Evolutionary conservation across 164 flowering plant genomes (phyloP).

Genomic region (Umbellularia californica): DNA sequence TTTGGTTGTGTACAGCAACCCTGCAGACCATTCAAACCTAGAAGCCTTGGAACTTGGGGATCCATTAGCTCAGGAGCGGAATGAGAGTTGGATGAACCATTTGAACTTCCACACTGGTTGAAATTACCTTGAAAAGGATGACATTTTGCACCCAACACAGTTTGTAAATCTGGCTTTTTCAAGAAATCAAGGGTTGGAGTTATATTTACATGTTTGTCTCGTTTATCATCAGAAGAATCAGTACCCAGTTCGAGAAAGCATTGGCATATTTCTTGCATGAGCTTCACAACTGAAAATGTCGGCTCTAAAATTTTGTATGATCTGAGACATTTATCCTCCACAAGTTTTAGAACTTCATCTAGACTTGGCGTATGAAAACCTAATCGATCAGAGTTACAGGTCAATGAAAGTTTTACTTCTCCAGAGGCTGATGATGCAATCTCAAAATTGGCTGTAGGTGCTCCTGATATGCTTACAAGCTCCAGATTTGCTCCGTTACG

Average conservation of each 20-base stretch:
- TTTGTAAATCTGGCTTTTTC: slow-evolving; percentile 12
- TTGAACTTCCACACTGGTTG: slow-evolving; percentile 1
- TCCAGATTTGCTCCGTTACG: slow-evolving; percentile 12
- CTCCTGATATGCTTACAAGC: slow-evolving; percentile 17
- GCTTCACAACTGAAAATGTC: slow-evolving; percentile 29
- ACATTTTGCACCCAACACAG: slow-evolving; percentile 12
- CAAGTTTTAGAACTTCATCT: slow-evolving; percentile 34
- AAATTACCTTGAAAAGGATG: slow-evolving; percentile 7
- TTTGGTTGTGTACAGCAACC: background rate
- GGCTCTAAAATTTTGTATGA: slow-evolving; percentile 25
- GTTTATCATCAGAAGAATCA: slow-evolving; percentile 12
- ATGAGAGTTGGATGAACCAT: slow-evolving; percentile 8
- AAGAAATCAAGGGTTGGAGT: slow-evolving; percentile 13
- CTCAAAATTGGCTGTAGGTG: slow-evolving; percentile 19
- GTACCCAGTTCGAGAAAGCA: slow-evolving; percentile 28
- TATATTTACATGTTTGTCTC: slow-evolving; percentile 5
- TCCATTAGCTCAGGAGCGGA: slow-evolving; percentile 1
- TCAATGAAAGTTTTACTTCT: slow-evolving; percentile 42
- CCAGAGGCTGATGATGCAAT: slow-evolving; percentile 47
- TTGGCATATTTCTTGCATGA: slow-evolving; percentile 44
- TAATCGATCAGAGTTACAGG: slow-evolving; percentile 22
- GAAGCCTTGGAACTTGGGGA: slow-evolving; percentile 6
- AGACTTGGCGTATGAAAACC: slow-evolving; percentile 29
- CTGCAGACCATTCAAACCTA: slow-evolving; percentile 8
- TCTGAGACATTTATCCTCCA: slow-evolving; percentile 37